Base-by-base conservation (phyloP, 1,284 basidiomycete species). In the Rhodotorula sp. region DNA sequence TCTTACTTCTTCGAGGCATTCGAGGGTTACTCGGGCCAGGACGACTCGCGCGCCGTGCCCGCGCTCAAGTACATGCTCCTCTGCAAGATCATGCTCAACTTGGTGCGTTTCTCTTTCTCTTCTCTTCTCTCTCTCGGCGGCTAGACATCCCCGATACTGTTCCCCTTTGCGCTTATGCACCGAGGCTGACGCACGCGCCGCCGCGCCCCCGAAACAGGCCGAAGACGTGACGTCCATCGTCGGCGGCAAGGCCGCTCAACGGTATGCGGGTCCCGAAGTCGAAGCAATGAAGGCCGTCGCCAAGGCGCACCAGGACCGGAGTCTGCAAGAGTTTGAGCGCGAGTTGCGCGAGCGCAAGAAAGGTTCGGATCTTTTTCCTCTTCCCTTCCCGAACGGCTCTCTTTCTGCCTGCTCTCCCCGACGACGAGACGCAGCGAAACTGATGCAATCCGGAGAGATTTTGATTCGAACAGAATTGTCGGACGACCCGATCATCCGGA, bases 1-100 rank as follows among this genome's bases (percentile, higher is more conserved):
- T 96, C 93, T 1, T 99, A 99, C 85, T 98, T 98, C 83, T 95
- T 93, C 78, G 96, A 99, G 83, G 91, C 93, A 3, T 96, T 98
- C 76, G 96, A 99, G 78, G 93, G 92, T 2, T 90, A 92, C 73
- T 88, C 91, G 3, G 80, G 83, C 51, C 81, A 84, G 46, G 67
- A 86, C 62, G 84, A 86, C 70, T 76, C 81, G 73, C 83, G 77
- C 78, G 88, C 94, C 1, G 84, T 96, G n/a, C 87, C 87, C 5
- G 93, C 93, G 16, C 85, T 99, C 76, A 98, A 98, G 83, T 98
- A 98, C 83, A 97, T 98, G 94, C 85, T 98, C 20, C 83, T 98
- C 61, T 98, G 96, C 83, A 98, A 98, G 82, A 90, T 98, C 80
- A 99, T 99, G 96, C 86, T 98, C 78, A 94, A 94, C 79, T 81